Evolutionary conservation across 2,329 filamentous ascomycete species (phyloP), one percentile per base, ranked within the genome.

Genomic region (Colletotrichum navitas): DNA sequence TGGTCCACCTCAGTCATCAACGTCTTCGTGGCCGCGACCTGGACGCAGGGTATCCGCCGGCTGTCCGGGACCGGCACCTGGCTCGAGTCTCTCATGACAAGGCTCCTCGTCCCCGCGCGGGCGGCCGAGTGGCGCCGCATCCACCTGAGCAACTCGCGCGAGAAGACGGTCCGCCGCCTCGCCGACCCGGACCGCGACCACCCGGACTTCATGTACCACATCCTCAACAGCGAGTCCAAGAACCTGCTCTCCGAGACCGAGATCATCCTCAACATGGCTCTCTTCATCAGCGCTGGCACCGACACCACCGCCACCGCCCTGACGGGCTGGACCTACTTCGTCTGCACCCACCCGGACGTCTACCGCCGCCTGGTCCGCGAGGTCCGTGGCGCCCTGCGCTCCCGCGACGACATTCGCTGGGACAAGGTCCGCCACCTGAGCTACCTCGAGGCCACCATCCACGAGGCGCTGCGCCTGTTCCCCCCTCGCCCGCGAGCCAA

Each of bases 371-470:
- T 85, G 16, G 74, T 74, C 1, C 16, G 76, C 1, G 85, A 87
- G 75, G 76, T 86, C 1, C 81, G 83, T 0, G 73, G 75, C 0
- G 51, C 77, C 0, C 86, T 85, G 68, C 60, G 64, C 1, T 73
- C 56, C 0, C 77, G 80, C 36, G 76, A 79, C 0, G 81, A 85
- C 2, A 76, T 78, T 68, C 76, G 69, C 11, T 78, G 83, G 51
- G 75, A 77, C 1, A 80, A 85, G 73, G 80, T 78, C 41, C 79
- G 73, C 39, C 76, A 75, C 34, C 77, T 81, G 21, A 78, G 77
- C 29, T 85, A 88, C 75, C 82, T 89, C 8, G 80, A 85, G 47
- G 86, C 87, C 5, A 83, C 86, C 5, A 81, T 89, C n/a, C 83
- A 83, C 29, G 88, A 90, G 76, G 82, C 83, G 0, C 78, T 85